Percentiles rank a stretch among this genome's conserved stretches.
Conservation (phyloP, 306 rosid genomes). For the Rubus parviflorus region DNA sequence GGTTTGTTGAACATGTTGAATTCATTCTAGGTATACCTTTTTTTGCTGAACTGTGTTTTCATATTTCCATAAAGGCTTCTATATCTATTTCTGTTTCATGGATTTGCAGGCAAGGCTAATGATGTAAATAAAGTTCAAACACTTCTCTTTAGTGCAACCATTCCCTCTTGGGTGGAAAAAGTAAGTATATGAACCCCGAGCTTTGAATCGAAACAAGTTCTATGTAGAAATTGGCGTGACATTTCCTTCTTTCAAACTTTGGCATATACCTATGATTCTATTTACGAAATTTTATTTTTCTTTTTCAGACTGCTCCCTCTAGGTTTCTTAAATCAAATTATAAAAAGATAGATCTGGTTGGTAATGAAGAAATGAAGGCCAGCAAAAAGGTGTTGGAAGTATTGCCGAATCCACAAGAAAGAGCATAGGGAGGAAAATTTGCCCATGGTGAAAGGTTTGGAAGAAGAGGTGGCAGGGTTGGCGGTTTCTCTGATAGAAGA, state of each 20-base stretch:
- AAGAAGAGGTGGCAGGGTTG: no score
- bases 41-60: neutral
- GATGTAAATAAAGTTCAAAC: conserved; percentile 85
- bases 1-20: conserved; percentile 86
- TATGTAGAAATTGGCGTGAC: neutral
- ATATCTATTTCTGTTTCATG: neutral
- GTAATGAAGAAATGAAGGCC: conserved; percentile 85
- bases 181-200: conserved; percentile 35
- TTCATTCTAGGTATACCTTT: conserved; percentile 67
- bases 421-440: no score
- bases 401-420: no score
- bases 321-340: conserved; percentile 66
- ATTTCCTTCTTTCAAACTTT: neutral
- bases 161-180: conserved; percentile 68
- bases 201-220: neutral
- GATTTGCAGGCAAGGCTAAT: conserved; percentile 67
- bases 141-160: conserved; percentile 89
- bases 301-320: conserved; percentile 49
- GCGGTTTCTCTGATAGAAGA: no score
- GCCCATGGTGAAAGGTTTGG: no score
- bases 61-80: neutral
- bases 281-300: neutral
- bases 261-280: neutral
- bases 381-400: conserved; percentile 28
- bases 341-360: conserved; percentile 80